Evolutionary conservation across 768 basidiomycete genomes (phyloP), one percentile per base, ranked within the genome.

Genomic region (Mycena maculata): DNA sequence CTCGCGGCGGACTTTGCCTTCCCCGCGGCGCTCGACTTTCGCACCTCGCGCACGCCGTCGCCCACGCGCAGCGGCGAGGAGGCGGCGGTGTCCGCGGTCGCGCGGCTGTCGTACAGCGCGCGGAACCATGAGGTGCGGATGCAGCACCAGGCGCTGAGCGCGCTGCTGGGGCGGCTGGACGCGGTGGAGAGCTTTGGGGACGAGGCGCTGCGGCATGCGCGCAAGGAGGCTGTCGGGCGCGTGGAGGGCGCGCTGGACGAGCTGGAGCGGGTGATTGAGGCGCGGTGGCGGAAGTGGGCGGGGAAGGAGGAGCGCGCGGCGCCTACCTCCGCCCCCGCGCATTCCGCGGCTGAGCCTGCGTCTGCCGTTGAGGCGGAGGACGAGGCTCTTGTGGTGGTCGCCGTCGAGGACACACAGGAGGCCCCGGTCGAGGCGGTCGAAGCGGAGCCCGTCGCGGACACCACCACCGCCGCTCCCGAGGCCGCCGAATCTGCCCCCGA

Each of bases 131-230:
- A 87, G 0, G 78, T 92, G 41, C 88, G 88, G 60, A 84, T 82
- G 67, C 89, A 90, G 76, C 86, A 89, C 69, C 84, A 91, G 69
- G 83, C 85, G 22, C 77, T 92, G n/a, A 82, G 82, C 55, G 77
- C 81, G 42, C 80, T 93, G 27, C 77, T 93, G 22, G 72, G 81
- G 13, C 80, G 83, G 65, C 81, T 92, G 27, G 92, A 93, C 71
- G 83, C 81, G 0, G 81, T 93, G 30, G 84, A 88, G 33, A 90
- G 88, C 68, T 82, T 80, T 53, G 92, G 91, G 4, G 86, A 89
- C 67, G 80, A 80, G 27, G 80, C 74, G 12, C 79, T 93, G 48
- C 75, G 91, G 52, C 76, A 76, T 23, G 77, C 71, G 59, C 75
- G 92, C 68, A 90, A 87, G 77, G 82, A 81, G 48, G 80, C 88